These are phyloP conservation scores for Prunus salicina DNA, from an alignment of 306 rosid species.

Conservation along the genomic window DNA sequence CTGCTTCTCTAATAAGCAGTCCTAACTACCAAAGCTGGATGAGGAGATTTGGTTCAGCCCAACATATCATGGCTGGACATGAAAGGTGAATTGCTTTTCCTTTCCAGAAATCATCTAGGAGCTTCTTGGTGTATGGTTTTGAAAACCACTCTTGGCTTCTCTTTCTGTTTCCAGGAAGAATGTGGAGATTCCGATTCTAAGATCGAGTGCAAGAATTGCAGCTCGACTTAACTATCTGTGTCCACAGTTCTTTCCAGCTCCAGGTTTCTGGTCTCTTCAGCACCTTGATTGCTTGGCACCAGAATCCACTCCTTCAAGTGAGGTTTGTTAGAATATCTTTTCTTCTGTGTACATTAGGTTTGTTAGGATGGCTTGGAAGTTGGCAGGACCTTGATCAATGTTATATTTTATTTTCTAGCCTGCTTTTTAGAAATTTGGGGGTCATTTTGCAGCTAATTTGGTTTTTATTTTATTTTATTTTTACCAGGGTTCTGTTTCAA, in stretches of 20 bases:
- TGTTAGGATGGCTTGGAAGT: conserved; percentile 33
- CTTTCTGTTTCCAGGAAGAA: conserved; percentile 63
- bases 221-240: conserved; percentile 80
- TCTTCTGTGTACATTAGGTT: conserved; percentile 39
- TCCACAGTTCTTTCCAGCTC: conserved; percentile 93
- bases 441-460: conserved; percentile 9
- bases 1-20: conserved; percentile 55
- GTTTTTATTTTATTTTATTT: conserved; percentile 7
- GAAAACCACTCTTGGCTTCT: conserved; percentile 8
- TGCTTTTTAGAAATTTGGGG: not conserved
- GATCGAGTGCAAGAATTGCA: conserved; percentile 78
- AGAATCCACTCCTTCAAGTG: conserved; percentile 48
- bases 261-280: conserved; percentile 67
- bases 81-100: conserved; percentile 52
- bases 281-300: conserved; percentile 36
- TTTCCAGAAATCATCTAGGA: not conserved
- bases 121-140: conserved; percentile 12
- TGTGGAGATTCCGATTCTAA: conserved; percentile 75
- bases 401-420: not conserved
- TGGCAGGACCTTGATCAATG: conserved; percentile 6
- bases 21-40: conserved; percentile 79
- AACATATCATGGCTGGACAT: conserved; percentile 92
- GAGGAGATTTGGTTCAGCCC: conserved; percentile 69
- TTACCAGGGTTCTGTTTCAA: conserved; percentile 52
- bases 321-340: conserved; percentile 60